Base-by-base conservation (phyloP, 257 asterid genomes). In the Mentha longifolia region DNA sequence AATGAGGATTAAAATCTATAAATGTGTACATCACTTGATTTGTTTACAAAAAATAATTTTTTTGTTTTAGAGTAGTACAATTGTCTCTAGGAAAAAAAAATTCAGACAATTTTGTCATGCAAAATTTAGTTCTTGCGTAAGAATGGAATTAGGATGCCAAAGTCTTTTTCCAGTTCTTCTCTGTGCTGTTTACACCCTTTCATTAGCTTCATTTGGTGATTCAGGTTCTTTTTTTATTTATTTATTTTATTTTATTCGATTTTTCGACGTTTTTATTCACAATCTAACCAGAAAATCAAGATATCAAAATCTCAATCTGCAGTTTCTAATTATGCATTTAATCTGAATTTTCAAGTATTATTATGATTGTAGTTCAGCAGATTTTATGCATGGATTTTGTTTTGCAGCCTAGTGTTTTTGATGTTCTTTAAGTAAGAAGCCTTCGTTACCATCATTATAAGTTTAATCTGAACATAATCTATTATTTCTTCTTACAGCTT, bases 161-260 rank as follows among this genome's bases (percentile, higher is more conserved):
- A 25, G 15, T 15, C 2, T 74, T 33, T 60, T 77, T 50, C 52
- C 67, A 58, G 9, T 43, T 65, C 66, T 77, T 73, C 63, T 78
- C 41, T 46, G 25, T 65, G 45, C 68, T 75, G 43, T 39, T 42
- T 42, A 10, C 14, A 42, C 39, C 58, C 71, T 72, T 62, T 66
- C 85, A 66, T 50, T 52, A 3, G 58, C 84, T 41, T 75, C 89
- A 42, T 79, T 81, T 7, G 81, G 50, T 2, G 81, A 77, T 60
- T 74, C 82, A 85, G 92, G 94, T 89, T 4, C 5, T 9, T 35
- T 52, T 20, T 37, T 9, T n/a, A n/a, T n/a, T n/a, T n/a, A n/a
- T n/a, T n/a, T n/a, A n/a, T n/a, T n/a, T n/a, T n/a, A n/a, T n/a
- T n/a, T n/a, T n/a, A n/a, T 37, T 43, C 11, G 47, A 42, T 42